Base-by-base conservation (phyloP, 257 asterid genomes). In the Salvia rosmarinus region DNA sequence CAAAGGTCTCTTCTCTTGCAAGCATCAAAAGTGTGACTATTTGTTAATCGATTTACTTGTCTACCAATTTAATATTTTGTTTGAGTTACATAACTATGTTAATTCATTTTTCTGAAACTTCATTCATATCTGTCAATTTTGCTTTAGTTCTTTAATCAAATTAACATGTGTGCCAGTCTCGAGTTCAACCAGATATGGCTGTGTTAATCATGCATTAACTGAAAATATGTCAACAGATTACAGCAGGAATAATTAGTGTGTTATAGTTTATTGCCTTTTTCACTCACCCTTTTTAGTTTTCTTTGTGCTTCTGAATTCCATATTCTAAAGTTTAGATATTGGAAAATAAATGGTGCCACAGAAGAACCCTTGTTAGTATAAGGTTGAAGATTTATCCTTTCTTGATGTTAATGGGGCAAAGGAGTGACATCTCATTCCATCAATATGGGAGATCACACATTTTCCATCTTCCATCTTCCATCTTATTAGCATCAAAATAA, bases 1-100 rank as follows among this genome's bases (percentile, higher is more conserved):
- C 98, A 62, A 91, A 94, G 98, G 98, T 94, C 10, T 56, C 83
- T 70, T 58, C 55, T 72, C 58, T 62, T 49, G 4, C 62, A 9
- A 67, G 34, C 19, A 35, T 51, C 39, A 7, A 37, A 61, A 3
- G 0, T 60, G 74, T 54, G 47, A 68, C 32, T 43, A 21, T 59
- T 61, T 19, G 50, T 44, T 16, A 12, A 20, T 10, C 17, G 19
- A 34, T 57, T 56, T 9, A 23, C 9, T 50, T 64, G 21, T 37
- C 14, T 60, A n/a, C 16, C 34, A 30, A 2, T 69, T 46, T 9
- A 44, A 4, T 30, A 14, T n/a, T 46, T 9, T 42, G 30, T 23
- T 54, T 34, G 3, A 21, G 35, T n/a, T n/a, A 44, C 54, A 10
- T 20, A 21, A 30, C 25, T 4, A 8, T 49, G 61, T 42, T 34